Conservation (phyloP, 148 eudicot genomes). For the Chenopodium album region DNA sequence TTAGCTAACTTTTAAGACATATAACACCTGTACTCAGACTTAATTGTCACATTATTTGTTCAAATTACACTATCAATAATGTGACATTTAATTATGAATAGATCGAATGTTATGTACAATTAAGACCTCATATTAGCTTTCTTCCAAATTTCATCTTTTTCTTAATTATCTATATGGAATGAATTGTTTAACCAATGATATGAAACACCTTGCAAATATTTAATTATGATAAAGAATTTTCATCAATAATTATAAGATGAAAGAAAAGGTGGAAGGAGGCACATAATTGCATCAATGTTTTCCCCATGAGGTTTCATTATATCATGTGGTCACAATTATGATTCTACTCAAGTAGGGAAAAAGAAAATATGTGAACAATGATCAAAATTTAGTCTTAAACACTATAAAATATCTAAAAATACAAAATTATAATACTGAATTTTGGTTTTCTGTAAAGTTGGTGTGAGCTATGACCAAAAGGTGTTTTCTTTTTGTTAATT, state of each 20-base stretch:
- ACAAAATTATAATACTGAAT: background rate
- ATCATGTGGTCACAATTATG: slow-evolving; percentile 77
- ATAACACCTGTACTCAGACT: background rate
- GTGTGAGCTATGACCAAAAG: slow-evolving; percentile 14
- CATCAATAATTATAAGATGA: background rate
- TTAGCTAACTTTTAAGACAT: background rate
- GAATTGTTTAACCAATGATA: too few relatives aligned
- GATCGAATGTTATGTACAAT: background rate
- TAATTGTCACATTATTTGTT: background rate
- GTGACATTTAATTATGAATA: background rate
- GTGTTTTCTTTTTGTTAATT: slow-evolving; percentile 27
- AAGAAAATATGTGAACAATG: slow-evolving; percentile 12
- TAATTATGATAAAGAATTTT: background rate
- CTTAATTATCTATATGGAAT: too few relatives aligned
- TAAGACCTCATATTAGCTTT: background rate
- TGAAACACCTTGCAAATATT: background rate
- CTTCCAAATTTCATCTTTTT: too few relatives aligned
- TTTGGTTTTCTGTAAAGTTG: background rate
- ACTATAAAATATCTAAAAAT: background rate
- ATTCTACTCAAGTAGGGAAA: slow-evolving; percentile 34
- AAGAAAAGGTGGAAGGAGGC: slow-evolving; percentile 19
- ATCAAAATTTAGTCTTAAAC: background rate
- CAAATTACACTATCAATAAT: background rate
- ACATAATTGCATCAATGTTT: slow-evolving; percentile 47
- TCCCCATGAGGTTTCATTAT: slow-evolving; percentile 41